Conservation (phyloP, 2,329 filamentous ascomycete genomes). For the Colletotrichum sp. region DNA sequence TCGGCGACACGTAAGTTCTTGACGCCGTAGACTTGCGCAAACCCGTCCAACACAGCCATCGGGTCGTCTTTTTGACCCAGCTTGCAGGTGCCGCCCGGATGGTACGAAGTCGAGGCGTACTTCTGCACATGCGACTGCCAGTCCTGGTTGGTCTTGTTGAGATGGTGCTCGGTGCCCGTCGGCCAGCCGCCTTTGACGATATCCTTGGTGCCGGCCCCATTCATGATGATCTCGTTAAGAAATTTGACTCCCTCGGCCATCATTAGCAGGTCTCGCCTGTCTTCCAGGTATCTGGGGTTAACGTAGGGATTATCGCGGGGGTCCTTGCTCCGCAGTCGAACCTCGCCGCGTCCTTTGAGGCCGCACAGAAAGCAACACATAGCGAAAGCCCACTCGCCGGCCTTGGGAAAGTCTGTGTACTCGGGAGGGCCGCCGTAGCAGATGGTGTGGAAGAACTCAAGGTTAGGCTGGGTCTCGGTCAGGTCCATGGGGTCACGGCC, state of each 20-base stretch:
- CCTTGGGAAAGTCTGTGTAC: not conserved
- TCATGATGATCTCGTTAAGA: not conserved
- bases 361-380: not conserved
- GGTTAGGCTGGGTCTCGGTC: not conserved
- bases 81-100: not conserved
- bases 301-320: not conserved
- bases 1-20: not conserved
- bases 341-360: not conserved
- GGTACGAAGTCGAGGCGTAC: not conserved
- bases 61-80: not conserved
- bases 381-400: not conserved
- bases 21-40: not conserved
- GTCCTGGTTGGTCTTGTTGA: slow-evolving; percentile 51
- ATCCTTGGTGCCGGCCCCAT: not conserved
- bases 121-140: slow-evolving; percentile 26
- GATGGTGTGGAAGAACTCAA: not conserved
- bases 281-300: not conserved
- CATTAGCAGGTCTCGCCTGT: not conserved
- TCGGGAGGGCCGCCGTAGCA: not conserved
- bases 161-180: slow-evolving; percentile 35
- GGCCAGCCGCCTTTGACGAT: not conserved
- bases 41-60: not conserved
- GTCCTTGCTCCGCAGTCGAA: not conserved
- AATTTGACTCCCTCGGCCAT: not conserved
- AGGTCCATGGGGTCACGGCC: not conserved